Percentiles rank a stretch among this genome's conserved stretches.
These are phyloP conservation scores for Dictyostelium intermedium DNA, from an alignment of 78 protist genomes.

Conservation along the genomic window DNA sequence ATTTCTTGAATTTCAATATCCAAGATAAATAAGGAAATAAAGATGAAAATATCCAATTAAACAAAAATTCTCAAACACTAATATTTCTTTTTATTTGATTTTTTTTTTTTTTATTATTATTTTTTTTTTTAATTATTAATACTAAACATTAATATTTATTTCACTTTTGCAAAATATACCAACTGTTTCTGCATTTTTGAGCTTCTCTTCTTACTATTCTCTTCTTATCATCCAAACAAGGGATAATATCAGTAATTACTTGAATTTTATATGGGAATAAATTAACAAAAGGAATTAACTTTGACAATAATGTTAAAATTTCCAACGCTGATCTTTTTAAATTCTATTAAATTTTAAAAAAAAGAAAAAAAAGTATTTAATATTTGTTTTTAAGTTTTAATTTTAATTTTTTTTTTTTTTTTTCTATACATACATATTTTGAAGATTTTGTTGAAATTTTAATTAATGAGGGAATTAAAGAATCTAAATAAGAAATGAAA, in stretches of 20 bases:
- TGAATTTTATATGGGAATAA: conserved; percentile 22
- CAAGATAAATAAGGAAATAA: too few relatives aligned
- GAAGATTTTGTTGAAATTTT: not conserved
- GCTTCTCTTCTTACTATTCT: conserved; percentile 78
- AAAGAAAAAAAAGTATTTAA: not conserved
- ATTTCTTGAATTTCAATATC: too few relatives aligned
- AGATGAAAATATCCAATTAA: too few relatives aligned
- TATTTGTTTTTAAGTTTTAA: not conserved
- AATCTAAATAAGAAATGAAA: conserved; percentile 1
- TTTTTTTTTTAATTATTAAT: too few relatives aligned
- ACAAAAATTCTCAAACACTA: too few relatives aligned
- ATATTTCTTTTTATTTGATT: too few relatives aligned
- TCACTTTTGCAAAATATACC: conserved; percentile 55
- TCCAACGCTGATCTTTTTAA: conserved; percentile 29
- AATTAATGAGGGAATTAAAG: conserved; percentile 44
- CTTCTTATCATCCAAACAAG: conserved; percentile 68
- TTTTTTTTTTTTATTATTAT: too few relatives aligned
- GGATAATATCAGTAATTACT: conserved; percentile 30
- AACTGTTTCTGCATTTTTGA: conserved; percentile 55
- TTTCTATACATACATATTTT: not conserved
- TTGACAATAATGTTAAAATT: not conserved
- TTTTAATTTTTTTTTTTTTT: not conserved
- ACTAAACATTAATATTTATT: too few relatives aligned
- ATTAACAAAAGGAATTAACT: conserved; percentile 13
- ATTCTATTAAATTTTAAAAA: not conserved